Base-by-base conservation (phyloP, 331 rosid species). In the Saraca asoca region DNA sequence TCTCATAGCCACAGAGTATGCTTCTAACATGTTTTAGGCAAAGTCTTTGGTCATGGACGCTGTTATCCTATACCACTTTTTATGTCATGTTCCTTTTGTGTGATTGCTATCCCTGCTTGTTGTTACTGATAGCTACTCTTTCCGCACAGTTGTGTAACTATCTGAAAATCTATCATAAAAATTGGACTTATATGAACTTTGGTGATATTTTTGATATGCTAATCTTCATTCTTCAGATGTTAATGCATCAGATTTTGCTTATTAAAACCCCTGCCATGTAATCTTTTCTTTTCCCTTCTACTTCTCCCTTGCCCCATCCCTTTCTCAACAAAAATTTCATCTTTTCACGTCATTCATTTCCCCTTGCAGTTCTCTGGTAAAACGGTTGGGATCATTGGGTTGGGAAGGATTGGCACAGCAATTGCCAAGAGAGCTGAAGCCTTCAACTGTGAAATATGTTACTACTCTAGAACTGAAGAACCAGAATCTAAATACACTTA, bases 401-500 rank as follows among this genome's bases (percentile, higher is more conserved):
- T 93, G 62, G 98, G 98, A 71, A 85, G 98, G 60, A 93, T 93
- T 16, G 98, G 98, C 29, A 20, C 44, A 52, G 95, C 90, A 56
- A 29, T 93, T 63, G 96, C 95, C 12, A 86, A 81, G 76, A 84
- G 97, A 75, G 95, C 95, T 48, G 95, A 93, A 84, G 98, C 80
- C 57, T 93, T 93, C 43, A 59, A 74, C 73, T 93, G 96, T 74
- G 61, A 85, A 35, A 85, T 93, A 59, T 34, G 66, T 49, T 93
- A 88, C 76, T 62, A 74, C 74, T 82, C 95, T 0, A 84, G 96
- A 80, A 79, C 85, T 50, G 73, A 76, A 78, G 89, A 87, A 64
- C 71, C 66, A 66, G 85, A 58, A 0, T 72, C 77, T 59, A 77
- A 82, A 16, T 85, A 82, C 86, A 90, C 84, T 54, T 93, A 87